Evolutionary conservation across 2,329 filamentous ascomycete species (phyloP), one percentile per base, ranked within the genome.

Genomic region (Septoria linicola): DNA sequence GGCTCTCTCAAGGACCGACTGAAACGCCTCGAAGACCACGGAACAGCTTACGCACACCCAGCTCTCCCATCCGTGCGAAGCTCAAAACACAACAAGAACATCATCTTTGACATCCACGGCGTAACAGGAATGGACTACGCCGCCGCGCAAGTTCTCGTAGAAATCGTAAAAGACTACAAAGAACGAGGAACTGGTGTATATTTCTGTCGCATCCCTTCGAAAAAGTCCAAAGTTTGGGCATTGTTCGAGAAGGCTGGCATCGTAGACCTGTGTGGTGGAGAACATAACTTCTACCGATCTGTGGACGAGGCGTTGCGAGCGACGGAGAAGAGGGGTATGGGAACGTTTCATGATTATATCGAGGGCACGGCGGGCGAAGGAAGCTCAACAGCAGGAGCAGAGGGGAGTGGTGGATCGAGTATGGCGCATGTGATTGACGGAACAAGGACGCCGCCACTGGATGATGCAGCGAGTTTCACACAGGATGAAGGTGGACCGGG

Each of bases 101-200:
- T 99, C 69, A 90, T 99, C 56, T 97, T 99, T 64, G 93, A 99
- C 67, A 90, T 97, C 6, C 92, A 97, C 62, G 93, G 93, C n/a
- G 93, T 99, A 2, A 96, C 91, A 0, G 87, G 87, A 21, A 84
- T 99, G 63, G 93, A 99, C 67, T 93, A 90, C 4, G 95, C 90
- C 0, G 93, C 92, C 1, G 87, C 89, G 0, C 93, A 97, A 71
- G 92, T 97, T 0, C 76, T 99, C 2, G 80, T 82, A 40, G 93
- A 97, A 71, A 97, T 97, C 60, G 89, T 99, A 13, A 76, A 83
- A 41, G 80, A 76, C 23, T 97, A 97, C 68, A 76, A 84, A n/a
- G 80, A 87, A 27, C 77, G 85, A 3, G 87, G 86, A 1, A 89
- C 92, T 1, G 75, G 82, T 1, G 86, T 93, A 7, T 91, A 88